Evolutionary conservation across 192 early-diverging fungal genomes (phyloP), one percentile per base, ranked within the genome.

Genomic region (Thoreauomyces humboldtii): DNA sequence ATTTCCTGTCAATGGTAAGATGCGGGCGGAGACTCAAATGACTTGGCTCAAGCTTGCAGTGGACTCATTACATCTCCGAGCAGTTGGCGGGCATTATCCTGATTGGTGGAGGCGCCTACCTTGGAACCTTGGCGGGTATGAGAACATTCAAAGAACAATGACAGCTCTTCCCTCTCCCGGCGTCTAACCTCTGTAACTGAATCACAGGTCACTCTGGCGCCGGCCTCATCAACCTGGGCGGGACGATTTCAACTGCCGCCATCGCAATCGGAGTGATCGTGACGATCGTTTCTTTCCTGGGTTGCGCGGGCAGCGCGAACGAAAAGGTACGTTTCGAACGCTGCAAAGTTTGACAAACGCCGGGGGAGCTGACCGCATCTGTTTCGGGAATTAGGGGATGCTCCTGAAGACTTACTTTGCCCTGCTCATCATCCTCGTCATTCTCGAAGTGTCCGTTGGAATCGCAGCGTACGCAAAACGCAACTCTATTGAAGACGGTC

Each of bases 391-490:
- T n/a, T n/a, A n/a, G n/a, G 79, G 79, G n/a, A 74, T 84, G 75
- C 70, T 84, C 5, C 71, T 84, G 25, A 84, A 84, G 46, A 81
- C 82, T 25, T 84, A 84, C 73, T 84, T 84, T 64, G 79, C 68
- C 12, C 44, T 84, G 2, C 69, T 84, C 32, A 56, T 78, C 55
- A 38, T 84, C 19, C 65, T 84, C 38, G 73, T 84, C 15, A 63
- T 81, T 29, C 69, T 84, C 12, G 79, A 84, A 55, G 33, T 84
- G 38, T 59, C 71, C 33, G 67, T 84, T 38, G 82, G 82, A 5
- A 68, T 67, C 57, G 82, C 79, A 0, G 82, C 79, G 17, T 84
- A 84, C 45, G 59, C 72, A 19, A 79, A 84, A 46, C 60, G 68
- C 25, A 72, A 76, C 59, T 65, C 33, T 11, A 75, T 96, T 46